Conservation (phyloP, 129 eudicot species). For the Kitagawia praeruptora region DNA sequence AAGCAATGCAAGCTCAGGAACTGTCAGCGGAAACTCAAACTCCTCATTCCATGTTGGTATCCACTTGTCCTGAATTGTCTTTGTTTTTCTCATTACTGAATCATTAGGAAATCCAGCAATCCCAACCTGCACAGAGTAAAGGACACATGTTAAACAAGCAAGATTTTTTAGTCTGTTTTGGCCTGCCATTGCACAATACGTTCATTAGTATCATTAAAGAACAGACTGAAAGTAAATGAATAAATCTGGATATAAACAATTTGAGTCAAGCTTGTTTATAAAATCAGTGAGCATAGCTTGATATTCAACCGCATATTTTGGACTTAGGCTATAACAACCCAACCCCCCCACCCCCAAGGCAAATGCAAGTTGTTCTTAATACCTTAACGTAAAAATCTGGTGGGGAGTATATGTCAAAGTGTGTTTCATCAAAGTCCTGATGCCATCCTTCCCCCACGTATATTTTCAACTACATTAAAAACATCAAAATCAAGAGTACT, state of each 20-base stretch:
- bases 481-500: not conserved
- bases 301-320: not conserved
- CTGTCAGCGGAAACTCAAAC: constrained; percentile 28
- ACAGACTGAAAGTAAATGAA: not conserved
- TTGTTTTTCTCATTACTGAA: constrained; percentile 19
- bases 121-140: constrained; percentile 12
- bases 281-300: not conserved
- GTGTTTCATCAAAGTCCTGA: constrained; percentile 30
- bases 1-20: constrained; percentile 38
- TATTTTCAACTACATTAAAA: constrained; percentile 19
- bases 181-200: not conserved
- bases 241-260: not conserved
- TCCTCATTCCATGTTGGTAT: constrained; percentile 34
- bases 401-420: constrained; percentile 36
- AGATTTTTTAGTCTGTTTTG: not conserved
- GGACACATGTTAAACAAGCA: not conserved
- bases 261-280: not conserved
- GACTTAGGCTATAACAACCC: not conserved
- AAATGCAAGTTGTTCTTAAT: not conserved
- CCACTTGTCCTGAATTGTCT: constrained; percentile 33
- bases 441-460: constrained; percentile 46
- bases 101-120: constrained; percentile 33
- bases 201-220: not conserved
- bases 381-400: constrained; percentile 44
- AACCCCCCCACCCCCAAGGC: not conserved